Evolutionary conservation across 2,329 filamentous ascomycete species (phyloP).

Genomic region (Colletotrichum sp.): DNA sequence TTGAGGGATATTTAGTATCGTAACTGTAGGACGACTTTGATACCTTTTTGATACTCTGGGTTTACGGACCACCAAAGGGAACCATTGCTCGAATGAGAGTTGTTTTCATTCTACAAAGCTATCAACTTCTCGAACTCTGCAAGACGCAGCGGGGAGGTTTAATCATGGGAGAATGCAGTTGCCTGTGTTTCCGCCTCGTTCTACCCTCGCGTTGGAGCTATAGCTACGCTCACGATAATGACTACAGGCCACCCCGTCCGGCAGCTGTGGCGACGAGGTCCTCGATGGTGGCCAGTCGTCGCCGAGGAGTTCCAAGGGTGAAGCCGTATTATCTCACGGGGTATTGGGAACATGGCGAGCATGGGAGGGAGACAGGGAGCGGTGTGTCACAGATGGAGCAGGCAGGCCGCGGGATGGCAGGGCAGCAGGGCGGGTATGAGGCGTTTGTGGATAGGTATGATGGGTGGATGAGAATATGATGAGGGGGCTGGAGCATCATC

Average conservation of each 20-base stretch:
- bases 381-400: neutral
- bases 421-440: neutral
- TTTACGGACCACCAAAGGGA: neutral
- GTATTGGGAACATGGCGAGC: neutral
- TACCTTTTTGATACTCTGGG: neutral
- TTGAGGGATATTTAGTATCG: neutral
- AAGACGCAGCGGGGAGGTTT: neutral
- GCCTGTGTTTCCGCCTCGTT: neutral
- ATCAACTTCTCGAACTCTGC: neutral
- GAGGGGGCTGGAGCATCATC: neutral
- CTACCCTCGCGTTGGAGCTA: neutral
- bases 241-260: neutral
- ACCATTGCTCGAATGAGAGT: neutral
- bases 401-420: neutral
- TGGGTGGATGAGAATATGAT: neutral
- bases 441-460: neutral
- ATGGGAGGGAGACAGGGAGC: neutral
- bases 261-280: neutral
- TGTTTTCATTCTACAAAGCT: fast-evolving
- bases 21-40: fast-evolving
- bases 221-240: neutral
- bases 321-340: neutral
- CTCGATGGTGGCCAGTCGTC: neutral
- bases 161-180: neutral
- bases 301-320: neutral